Evolutionary conservation across 225 moss, liverwort and hornwort genomes (phyloP), one percentile per base, ranked within the genome.

Genomic region (Asterella californica): DNA sequence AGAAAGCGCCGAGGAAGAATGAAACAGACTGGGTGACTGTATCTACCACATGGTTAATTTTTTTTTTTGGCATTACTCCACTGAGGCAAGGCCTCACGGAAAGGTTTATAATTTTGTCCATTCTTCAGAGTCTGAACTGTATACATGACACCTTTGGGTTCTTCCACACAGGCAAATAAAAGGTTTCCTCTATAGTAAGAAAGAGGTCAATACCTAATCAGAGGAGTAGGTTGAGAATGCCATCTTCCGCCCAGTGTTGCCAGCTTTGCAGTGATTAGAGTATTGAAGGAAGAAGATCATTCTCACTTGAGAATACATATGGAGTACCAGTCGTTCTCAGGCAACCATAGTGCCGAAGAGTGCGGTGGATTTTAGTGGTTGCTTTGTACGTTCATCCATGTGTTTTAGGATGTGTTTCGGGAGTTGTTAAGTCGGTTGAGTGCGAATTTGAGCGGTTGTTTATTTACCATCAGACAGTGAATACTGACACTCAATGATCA

Each of bases 1-100:
- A 61, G 84, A 84, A 82, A 37, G 47, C 17, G 86, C 67, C 25
- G 87, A 82, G 15, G 86, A 86, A 78, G 85, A 70, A 84, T 36
- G 59, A 53, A 18, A 21, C 9, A 34, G 24, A 62, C 17, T 77
- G 46, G 65, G 53, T 59, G 42, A n/a, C n/a, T 46, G 80, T 61
- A 33, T 80, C 68, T 34, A 19, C 68, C 36, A 0, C 36, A 34
- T 38, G 68, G 68, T 38, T 34, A 38, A 34, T 18, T 19, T 69
- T 69, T 68, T 68, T 66, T 64, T 70, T 77, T 59, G 30, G 52
- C 38, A 65, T 25, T 78, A 57, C 57, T 79, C n/a, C 47, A 68
- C 45, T 42, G 32, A 79, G 62, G 79, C 75, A 5, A 15, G 38
- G 49, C 47, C 36, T 76, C 70, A 7, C 57, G 49, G 64, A 49